Evolutionary conservation across 129 eudicot species (phyloP).

Genomic region (Artemisia argyi): DNA sequence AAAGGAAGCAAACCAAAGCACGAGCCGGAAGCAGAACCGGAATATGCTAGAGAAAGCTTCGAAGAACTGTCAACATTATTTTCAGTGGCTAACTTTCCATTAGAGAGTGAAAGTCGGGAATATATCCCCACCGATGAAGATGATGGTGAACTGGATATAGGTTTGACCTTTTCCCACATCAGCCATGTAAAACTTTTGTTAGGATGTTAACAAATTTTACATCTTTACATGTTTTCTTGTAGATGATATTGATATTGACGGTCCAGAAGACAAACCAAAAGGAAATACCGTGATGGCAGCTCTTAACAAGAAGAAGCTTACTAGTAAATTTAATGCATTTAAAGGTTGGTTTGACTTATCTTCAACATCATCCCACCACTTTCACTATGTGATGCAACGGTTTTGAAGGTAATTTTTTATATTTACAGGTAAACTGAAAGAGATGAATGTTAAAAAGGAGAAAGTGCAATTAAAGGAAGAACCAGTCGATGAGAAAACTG

Average conservation of each 20-base stretch:
- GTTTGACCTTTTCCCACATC: constrained; percentile 34
- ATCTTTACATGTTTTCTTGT: constrained; percentile 18
- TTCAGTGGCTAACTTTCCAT: constrained; percentile 65
- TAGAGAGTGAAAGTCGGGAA: constrained; percentile 42
- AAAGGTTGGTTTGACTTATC: constrained; percentile 58
- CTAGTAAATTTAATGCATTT: constrained; percentile 72
- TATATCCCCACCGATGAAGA: constrained; percentile 40
- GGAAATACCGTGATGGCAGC: constrained; percentile 69
- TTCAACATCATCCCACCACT: neutral
- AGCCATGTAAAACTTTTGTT: no score
- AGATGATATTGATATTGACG: constrained; percentile 93
- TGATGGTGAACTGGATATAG: constrained; percentile 72
- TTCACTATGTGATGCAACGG: neutral
- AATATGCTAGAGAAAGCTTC: constrained; percentile 43
- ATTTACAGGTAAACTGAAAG: constrained; percentile 69
- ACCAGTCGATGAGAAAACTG: constrained; percentile 61
- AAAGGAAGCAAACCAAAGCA: constrained; percentile 60
- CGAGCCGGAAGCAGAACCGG: constrained; percentile 49
- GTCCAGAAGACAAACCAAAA: constrained; percentile 69
- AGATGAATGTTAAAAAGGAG: constrained; percentile 68
- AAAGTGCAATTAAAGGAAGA: constrained; percentile 61
- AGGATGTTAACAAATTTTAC: neutral
- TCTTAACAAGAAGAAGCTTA: constrained; percentile 68
- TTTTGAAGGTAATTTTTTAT: constrained; percentile 7
- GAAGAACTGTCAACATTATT: constrained; percentile 62